Evolutionary conservation across 2,329 filamentous ascomycete species (phyloP).

Genomic region (Sarocladium oryzae): DNA sequence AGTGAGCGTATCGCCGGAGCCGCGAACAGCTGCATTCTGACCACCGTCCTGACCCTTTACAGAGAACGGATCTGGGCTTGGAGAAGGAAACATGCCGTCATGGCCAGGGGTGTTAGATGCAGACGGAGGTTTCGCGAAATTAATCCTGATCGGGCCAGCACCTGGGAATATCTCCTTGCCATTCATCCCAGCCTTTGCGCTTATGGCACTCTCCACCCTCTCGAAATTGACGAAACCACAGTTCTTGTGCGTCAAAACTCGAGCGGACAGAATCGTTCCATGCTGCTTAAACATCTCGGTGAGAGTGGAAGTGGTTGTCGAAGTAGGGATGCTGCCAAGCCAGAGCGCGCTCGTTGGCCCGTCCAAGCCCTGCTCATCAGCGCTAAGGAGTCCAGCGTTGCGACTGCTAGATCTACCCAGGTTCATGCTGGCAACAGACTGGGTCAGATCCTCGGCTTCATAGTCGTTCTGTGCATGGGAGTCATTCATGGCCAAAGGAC

Average conservation of each 20-base stretch:
- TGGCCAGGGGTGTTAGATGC: constrained; percentile 83
- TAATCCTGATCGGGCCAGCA: constrained; percentile 88
- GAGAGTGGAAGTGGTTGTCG: constrained; percentile 90
- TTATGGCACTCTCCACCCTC: constrained; percentile 79
- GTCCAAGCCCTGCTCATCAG: constrained; percentile 75
- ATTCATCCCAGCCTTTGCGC: constrained; percentile 81
- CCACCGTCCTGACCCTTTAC: constrained; percentile 46
- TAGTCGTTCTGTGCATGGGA: constrained; percentile 67
- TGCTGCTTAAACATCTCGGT: constrained; percentile 95
- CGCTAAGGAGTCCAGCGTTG: constrained; percentile 60
- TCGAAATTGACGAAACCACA: constrained; percentile 99
- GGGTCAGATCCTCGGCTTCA: constrained; percentile 73
- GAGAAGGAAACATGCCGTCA: constrained; percentile 81
- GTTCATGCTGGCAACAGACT: constrained; percentile 76
- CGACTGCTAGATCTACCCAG: constrained; percentile 60
- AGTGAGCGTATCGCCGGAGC: constrained; percentile 30
- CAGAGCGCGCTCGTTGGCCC: constrained; percentile 89
- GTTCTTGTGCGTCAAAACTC: constrained; percentile 96
- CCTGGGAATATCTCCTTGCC: constrained; percentile 98
- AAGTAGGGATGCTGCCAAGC: constrained; percentile 96
- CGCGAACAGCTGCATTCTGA: constrained; percentile 23
- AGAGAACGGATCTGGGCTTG: constrained; percentile 76
- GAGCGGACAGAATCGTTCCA: constrained; percentile 81
- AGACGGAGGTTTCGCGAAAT: constrained; percentile 93
- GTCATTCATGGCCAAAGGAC: constrained; percentile 67